Conservation (phyloP, 2,329 filamentous ascomycete genomes). For the Fusarium irregulare region DNA sequence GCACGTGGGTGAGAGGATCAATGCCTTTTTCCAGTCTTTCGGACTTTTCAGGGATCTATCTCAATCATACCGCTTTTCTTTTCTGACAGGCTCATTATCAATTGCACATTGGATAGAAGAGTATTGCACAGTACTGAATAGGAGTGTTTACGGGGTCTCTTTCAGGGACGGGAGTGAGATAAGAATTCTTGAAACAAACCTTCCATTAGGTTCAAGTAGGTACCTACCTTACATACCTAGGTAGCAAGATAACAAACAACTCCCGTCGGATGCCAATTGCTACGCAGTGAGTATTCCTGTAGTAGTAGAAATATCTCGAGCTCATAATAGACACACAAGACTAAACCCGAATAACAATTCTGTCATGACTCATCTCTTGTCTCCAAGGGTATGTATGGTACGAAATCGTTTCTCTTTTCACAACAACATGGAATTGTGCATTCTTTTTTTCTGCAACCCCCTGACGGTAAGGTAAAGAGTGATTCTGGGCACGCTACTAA, state of each 20-base stretch:
- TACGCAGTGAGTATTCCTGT: background rate
- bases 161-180: background rate
- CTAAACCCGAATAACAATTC: background rate
- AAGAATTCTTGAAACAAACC: slow-evolving; percentile 13
- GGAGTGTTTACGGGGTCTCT: background rate
- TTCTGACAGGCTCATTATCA: slow-evolving; percentile 4
- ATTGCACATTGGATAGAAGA: slow-evolving; percentile 3
- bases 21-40: slow-evolving; percentile 7
- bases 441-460: background rate
- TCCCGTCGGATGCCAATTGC: slow-evolving; percentile 4
- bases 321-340: background rate
- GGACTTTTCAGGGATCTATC: background rate
- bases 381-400: background rate
- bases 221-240: background rate
- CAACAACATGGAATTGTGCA: background rate
- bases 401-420: background rate
- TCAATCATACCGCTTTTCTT: background rate
- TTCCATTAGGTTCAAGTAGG: background rate
- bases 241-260: slow-evolving; percentile 5
- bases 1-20: slow-evolving; percentile 24
- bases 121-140: background rate
- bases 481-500: background rate
- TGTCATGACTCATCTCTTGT: background rate
- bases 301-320: background rate
- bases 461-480: background rate